Evolutionary conservation across 2,329 filamentous ascomycete genomes (phyloP).

Genomic region (Calonectria pseudoreteaudii): DNA sequence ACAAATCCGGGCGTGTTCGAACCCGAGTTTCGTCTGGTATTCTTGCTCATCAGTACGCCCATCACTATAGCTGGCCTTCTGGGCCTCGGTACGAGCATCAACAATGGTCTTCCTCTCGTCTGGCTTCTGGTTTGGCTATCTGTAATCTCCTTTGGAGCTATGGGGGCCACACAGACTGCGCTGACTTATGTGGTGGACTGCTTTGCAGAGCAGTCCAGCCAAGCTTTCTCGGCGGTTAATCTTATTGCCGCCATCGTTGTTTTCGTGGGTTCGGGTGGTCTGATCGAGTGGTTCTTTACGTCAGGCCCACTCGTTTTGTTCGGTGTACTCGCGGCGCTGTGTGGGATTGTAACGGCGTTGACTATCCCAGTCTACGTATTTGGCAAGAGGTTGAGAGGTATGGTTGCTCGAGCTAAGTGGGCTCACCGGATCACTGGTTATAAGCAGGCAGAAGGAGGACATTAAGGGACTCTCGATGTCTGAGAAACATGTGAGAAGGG

Average conservation of each 20-base stretch:
- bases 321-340: neutral
- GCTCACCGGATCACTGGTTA: neutral
- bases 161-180: neutral
- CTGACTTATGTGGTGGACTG: neutral
- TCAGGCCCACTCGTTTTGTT: neutral
- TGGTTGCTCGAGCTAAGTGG: neutral
- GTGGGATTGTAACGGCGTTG: neutral
- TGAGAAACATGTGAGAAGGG: neutral
- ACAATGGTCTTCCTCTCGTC: neutral
- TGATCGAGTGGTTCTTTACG: neutral
- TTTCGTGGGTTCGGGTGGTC: neutral
- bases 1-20: neutral
- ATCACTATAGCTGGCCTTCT: neutral
- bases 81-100: neutral
- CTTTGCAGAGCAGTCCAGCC: neutral
- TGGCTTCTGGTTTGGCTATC: neutral
- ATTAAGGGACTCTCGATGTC: no score
- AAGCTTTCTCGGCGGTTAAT: neutral
- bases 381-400: neutral
- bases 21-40: neutral
- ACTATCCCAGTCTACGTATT: neutral
- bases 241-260: neutral
- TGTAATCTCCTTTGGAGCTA: neutral
- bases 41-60: neutral
- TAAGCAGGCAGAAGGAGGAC: neutral